A percentile compares a stretch with the other conserved stretches of the same genome.
Conservation (phyloP, 768 basidiomycete genomes). For the Clavulina sp. region DNA sequence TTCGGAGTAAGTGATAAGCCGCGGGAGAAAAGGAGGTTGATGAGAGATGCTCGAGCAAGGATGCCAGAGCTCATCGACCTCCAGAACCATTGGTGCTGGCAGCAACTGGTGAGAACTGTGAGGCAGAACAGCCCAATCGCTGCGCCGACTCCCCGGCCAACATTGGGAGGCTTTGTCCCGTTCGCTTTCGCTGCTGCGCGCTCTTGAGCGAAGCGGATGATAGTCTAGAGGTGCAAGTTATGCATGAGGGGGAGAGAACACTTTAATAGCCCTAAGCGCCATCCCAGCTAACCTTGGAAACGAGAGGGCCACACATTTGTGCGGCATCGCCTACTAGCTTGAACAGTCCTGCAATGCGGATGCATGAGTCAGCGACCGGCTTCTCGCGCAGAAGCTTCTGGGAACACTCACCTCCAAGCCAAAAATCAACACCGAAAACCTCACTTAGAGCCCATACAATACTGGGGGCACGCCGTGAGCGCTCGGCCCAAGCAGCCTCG, state of each 20-base stretch:
- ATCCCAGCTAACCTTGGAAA: conserved; percentile 30
- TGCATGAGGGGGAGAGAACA: not conserved
- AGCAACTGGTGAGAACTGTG: conserved; percentile 35
- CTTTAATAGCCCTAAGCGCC: not conserved
- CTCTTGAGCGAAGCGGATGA: conserved; percentile 43
- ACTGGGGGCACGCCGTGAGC: not conserved
- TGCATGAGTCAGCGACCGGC: conserved; percentile 39
- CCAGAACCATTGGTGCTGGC: conserved; percentile 61
- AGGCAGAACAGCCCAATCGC: conserved; percentile 34
- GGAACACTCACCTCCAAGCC: conserved; percentile 11
- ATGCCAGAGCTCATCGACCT: conserved; percentile 50
- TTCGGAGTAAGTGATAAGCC: conserved; percentile 47
- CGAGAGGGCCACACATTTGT: conserved; percentile 43
- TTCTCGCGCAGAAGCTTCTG: not conserved
- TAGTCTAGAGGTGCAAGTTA: conserved; percentile 13
- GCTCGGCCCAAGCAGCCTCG: not conserved
- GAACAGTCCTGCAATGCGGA: conserved; percentile 27
- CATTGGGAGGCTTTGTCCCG: too few relatives aligned
- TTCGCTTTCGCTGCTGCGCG: conserved; percentile 22
- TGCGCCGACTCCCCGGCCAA: conserved; percentile 44
- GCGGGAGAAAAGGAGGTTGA: conserved; percentile 53
- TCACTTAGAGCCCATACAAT: conserved; percentile 9
- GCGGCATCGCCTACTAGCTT: conserved; percentile 46
- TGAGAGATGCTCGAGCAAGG: conserved; percentile 45
- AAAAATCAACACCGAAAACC: conserved; percentile 14